phyloP scores from a whole-genome alignment of 2,329 filamentous ascomycete genomes.

The Rutstroemia sydowiana region DNA sequence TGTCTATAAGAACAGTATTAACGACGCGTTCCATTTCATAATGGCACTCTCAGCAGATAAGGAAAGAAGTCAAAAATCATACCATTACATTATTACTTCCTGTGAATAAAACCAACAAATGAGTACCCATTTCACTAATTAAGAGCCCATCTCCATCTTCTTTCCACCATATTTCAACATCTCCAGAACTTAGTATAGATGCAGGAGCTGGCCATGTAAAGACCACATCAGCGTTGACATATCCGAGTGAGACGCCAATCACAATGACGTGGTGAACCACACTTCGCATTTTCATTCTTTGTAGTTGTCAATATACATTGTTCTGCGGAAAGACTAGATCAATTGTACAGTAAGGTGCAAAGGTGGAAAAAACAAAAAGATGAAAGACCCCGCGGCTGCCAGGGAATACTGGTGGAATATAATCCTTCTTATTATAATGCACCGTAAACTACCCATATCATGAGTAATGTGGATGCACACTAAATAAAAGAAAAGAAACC shows the following conservation, averaged over 20 bases:
- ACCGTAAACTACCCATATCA: not conserved
- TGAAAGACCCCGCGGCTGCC: not conserved
- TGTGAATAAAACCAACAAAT: slow-evolving; percentile 6
- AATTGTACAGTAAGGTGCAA: not conserved
- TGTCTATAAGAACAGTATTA: not conserved
- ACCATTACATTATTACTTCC: slow-evolving; percentile 7
- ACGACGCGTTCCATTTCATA: not conserved
- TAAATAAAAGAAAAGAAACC: not conserved
- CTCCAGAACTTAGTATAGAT: not conserved
- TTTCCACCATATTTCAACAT: slow-evolving; percentile 5
- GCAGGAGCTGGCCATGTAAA: slow-evolving; percentile 2
- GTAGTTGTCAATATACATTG: slow-evolving; percentile 1
- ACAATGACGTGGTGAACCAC: not conserved
- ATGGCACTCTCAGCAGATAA: not conserved
- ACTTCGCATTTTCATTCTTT: slow-evolving; percentile 4
- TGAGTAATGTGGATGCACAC: slow-evolving; percentile 3
- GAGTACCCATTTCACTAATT: not conserved
- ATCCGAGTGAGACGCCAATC: not conserved
- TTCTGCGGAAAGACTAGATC: not conserved
- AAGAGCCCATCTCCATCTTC: slow-evolving; percentile 5
- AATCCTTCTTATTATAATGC: not conserved
- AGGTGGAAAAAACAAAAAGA: not conserved
- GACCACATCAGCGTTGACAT: slow-evolving; percentile 2
- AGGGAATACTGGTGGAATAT: not conserved
- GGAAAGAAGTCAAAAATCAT: not conserved